Evolutionary conservation across 2,329 filamentous ascomycete genomes (phyloP), one percentile per base, ranked within the genome.

Genomic region (Paecilomyces sp.): DNA sequence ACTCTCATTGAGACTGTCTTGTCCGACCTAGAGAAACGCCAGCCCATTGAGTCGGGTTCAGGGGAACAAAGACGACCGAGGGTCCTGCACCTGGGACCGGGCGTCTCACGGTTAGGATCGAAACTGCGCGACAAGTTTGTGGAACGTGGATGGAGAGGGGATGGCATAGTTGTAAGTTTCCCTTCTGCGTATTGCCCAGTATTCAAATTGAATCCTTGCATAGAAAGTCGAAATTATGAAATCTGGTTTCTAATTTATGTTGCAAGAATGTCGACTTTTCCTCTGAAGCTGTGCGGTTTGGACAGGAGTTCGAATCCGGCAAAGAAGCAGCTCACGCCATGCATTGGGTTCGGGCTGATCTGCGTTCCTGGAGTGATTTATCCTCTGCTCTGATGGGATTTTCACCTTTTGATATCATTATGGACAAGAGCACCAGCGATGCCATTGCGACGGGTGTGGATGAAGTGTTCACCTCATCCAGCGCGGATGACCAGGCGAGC

Each of bases 351-450:
- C 67, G 64, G 11, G 66, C 62, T 9, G 68, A 74, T 51, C 58
- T 74, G 6, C 67, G 71, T 25, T 69, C 67, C 0, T 75, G 73
- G 73, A 54, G 60, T 3, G 65, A 73, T 47, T 62, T 24, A 22
- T 57, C 56, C 22, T 63, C 66, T n/a, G 33, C 47, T 8, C 58
- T 74, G 15, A n/a, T 58, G 4, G 55, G 47, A 0, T 65, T 68
- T 53, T 69, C 65, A 1, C 71, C 72, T 0, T 72, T 74, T 50
- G 70, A 74, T 24, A 66, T 71, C 33, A 63, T 75, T 15, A 56
- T 74, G 1, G 73, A 75, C 57, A 75, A 75, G 60, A 74, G 72
- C 58, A 75, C 73, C 1, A 72, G 70, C 61, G 73, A 75, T 55
- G 69, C 73, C n/a, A 73, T 75, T 53, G 68, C 72, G 4, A 75